Conservation (phyloP, 2,329 filamentous ascomycete species). For the Talaromyces sp. region DNA sequence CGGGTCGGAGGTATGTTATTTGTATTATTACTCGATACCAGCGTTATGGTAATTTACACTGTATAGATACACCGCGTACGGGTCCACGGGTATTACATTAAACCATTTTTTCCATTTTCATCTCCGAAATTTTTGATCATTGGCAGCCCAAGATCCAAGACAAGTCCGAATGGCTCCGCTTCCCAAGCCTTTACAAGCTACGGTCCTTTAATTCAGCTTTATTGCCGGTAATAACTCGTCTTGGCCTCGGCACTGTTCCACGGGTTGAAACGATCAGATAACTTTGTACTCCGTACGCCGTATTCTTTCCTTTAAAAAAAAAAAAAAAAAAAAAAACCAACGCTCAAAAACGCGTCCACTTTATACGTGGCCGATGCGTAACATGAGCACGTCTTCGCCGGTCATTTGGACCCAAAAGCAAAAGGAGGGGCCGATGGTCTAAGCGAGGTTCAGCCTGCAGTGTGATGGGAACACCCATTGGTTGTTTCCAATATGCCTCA, state of each 20-base stretch:
- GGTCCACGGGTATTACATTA: no score
- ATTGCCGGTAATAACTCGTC: not conserved
- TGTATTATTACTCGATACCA: no score
- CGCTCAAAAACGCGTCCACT: no score
- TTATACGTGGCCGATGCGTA: not conserved
- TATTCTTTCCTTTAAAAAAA: no score
- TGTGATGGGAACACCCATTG: not conserved
- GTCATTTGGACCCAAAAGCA: not conserved
- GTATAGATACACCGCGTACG: no score
- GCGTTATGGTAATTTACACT: no score
- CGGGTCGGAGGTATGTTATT: no score
- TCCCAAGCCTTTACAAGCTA: not conserved
- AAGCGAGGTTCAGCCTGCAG: not conserved
- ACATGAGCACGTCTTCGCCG: not conserved
- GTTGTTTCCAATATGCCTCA: not conserved
- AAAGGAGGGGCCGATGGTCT: not conserved
- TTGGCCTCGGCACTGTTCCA: not conserved
- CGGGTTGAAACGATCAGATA: constrained; percentile 4
- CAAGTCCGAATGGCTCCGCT: not conserved
- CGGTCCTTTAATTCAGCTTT: not conserved
- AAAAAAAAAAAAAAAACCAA: no score
- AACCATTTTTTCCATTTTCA: no score
- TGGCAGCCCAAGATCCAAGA: no score
- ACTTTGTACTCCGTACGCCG: not conserved
- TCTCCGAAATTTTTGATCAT: no score